These are phyloP conservation scores for Seiridium unicorne DNA, from an alignment of 2,329 filamentous ascomycete species.

Conservation along the genomic window DNA sequence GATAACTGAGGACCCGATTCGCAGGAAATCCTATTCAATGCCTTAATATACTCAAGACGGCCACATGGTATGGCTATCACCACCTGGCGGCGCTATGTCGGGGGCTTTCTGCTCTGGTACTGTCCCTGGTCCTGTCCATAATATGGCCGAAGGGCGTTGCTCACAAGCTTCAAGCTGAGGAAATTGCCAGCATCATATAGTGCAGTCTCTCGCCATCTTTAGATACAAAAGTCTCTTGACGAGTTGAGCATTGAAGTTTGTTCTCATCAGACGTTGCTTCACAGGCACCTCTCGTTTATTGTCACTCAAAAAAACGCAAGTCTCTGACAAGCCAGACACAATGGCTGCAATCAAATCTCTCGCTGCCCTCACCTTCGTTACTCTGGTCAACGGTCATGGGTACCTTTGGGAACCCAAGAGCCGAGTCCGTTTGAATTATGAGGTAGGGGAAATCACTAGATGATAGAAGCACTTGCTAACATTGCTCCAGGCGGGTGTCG, in stretches of 20 bases:
- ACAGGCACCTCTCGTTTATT: too few relatives aligned
- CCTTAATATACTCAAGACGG: constrained; percentile 4
- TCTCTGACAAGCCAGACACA: neutral
- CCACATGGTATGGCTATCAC: neutral
- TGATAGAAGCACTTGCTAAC: neutral
- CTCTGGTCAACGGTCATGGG: constrained; percentile 37
- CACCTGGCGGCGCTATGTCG: constrained; percentile 1
- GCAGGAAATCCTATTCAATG: neutral
- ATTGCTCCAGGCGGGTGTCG: constrained; percentile 37
- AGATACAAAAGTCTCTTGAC: neutral
- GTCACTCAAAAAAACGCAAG: too few relatives aligned
- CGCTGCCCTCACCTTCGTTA: constrained; percentile 7
- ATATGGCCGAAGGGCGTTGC: neutral
- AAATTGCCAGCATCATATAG: neutral
- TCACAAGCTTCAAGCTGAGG: neutral
- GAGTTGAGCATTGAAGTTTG: neutral
- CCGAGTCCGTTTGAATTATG: constrained; percentile 40
- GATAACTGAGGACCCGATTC: neutral
- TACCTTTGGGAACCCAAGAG: constrained; percentile 43
- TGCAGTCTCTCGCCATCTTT: neutral
- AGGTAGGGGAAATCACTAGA: constrained; percentile 28
- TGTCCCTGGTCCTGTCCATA: neutral
- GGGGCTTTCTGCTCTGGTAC: neutral
- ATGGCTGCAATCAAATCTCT: constrained; percentile 4
- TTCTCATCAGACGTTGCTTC: neutral